phyloP scores from a whole-genome alignment of 108 stramenopile genomes.

The Cyclostephanos tholiformis region DNA sequence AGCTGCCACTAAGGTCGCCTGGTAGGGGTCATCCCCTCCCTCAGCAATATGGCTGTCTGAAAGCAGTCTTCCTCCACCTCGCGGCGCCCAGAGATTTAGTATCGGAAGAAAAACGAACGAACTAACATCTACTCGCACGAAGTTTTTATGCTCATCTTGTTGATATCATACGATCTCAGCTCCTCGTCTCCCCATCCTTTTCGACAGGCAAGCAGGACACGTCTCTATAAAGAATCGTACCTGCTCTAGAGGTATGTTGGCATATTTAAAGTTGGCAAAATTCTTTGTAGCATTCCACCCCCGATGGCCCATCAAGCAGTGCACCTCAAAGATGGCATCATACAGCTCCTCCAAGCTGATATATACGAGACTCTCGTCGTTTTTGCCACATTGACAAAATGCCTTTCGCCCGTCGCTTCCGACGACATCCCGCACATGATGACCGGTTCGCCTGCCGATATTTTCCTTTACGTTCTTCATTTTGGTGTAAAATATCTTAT shows the following conservation, averaged over 20 bases:
- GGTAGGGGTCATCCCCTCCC: too few species aligned
- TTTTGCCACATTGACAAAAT: constrained; percentile 42
- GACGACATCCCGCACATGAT: constrained; percentile 11
- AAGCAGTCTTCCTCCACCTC: too few species aligned
- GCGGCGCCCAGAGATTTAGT: neutral
- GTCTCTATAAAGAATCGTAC: constrained; percentile 28
- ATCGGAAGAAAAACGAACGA: neutral
- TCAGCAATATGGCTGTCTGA: too few species aligned
- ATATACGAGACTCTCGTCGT: constrained; percentile 45
- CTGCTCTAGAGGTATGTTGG: constrained; percentile 36
- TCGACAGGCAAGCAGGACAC: constrained; percentile 33
- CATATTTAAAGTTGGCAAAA: constrained; percentile 43
- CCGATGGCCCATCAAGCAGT: constrained; percentile 15
- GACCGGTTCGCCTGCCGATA: constrained; percentile 38
- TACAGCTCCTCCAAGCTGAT: constrained; percentile 39
- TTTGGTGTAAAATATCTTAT: constrained; percentile 41
- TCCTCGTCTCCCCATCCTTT: neutral
- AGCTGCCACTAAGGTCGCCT: too few species aligned
- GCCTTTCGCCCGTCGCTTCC: constrained; percentile 13
- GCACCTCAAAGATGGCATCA: constrained; percentile 44
- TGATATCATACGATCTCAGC: neutral
- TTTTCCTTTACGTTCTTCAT: constrained; percentile 35
- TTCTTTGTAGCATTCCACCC: constrained; percentile 31
- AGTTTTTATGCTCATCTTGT: neutral
- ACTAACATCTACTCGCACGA: neutral